A percentile compares a stretch with the other conserved stretches of the same genome.
These are phyloP conservation scores for Earliella scabrosa DNA, from an alignment of 1,284 basidiomycete species.

Conservation along the genomic window DNA sequence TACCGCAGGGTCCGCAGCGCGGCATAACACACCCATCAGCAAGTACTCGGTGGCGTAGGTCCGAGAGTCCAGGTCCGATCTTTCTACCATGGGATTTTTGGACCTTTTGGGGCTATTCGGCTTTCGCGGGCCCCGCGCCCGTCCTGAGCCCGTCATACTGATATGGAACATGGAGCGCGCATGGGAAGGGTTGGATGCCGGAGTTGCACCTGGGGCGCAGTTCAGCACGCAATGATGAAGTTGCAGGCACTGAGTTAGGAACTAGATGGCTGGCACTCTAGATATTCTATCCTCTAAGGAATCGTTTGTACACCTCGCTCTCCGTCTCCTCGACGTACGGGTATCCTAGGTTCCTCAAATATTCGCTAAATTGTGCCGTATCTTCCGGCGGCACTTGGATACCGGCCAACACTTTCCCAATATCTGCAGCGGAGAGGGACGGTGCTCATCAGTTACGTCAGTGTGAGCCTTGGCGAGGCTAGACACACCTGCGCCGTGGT, in stretches of 20 bases:
- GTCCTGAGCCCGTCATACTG: too few species aligned
- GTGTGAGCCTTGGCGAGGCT: conserved; percentile 2
- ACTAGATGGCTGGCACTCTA: not conserved
- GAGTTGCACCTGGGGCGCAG: too few species aligned
- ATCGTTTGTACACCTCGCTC: conserved; percentile 86
- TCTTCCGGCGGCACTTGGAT: conserved; percentile 87
- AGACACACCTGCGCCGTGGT: conserved; percentile 88
- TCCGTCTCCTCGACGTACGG: conserved; percentile 92
- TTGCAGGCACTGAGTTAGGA: not conserved
- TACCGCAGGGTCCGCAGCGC: too few species aligned
- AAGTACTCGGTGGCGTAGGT: too few species aligned
- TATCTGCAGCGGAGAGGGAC: conserved; percentile 54
- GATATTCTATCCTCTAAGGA: conserved; percentile 47
- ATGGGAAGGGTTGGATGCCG: too few species aligned
- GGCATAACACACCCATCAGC: too few species aligned
- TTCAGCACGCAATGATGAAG: too few species aligned
- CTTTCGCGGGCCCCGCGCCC: too few species aligned
- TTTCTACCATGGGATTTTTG: too few species aligned
- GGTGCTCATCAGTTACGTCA: not conserved
- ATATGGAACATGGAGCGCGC: too few species aligned
- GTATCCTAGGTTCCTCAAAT: conserved; percentile 83
- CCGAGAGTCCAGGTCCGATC: too few species aligned
- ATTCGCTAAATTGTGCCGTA: conserved; percentile 69
- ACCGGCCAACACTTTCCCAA: conserved; percentile 91
- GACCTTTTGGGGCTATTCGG: too few species aligned